Evolutionary conservation across 2,329 filamentous ascomycete species (phyloP), one percentile per base, ranked within the genome.

Genomic region (Clarireedia hainanense): DNA sequence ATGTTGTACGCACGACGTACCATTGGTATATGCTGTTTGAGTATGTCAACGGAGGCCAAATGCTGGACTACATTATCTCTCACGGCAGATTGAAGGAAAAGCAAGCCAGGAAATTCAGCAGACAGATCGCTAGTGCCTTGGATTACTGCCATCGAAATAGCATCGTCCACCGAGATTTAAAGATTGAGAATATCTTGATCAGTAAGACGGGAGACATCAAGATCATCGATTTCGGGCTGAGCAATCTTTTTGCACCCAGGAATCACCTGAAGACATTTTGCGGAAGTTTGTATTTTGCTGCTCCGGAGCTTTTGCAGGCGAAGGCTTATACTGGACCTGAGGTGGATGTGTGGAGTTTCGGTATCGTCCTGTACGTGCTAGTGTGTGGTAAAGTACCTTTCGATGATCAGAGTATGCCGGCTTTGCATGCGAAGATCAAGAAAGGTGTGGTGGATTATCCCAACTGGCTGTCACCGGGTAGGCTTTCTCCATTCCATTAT

Each of bases 21-120:
- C 94, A 99, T 73, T 99, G 94, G 94, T 99, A 99, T 73, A 99
- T 99, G 94, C 84, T 99, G 51, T 99, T 96, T 69, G 94, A 99
- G 74, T 96, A 94, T 71, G 94, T 99, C 72, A 96, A 99, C 69
- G 94, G 94, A 48, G 94, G 94, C 17, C 94, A 99, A 74, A 97
- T 99, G 94, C 84, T 99, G 59, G 94, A 99, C 75, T 99, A 97
- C 73, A 99, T 99, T 71, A 99, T 99, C 69, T 96, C 91, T 3
- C 94, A 99, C 68, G 94, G 92, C 57, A 89, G 95, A 67, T 77
- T 99, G 61, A 97, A 97, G 77, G 94, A 99, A 75, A 97, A 97
- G 73, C 92, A 96, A 73, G 94, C 94, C 7, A 85, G 94, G 67
- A 97, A 97, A 71, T 99, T 99, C 71, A 95, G 90, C 62, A 87